Conservation (phyloP, 148 eudicot species). For the Gaultheria prostrata region DNA sequence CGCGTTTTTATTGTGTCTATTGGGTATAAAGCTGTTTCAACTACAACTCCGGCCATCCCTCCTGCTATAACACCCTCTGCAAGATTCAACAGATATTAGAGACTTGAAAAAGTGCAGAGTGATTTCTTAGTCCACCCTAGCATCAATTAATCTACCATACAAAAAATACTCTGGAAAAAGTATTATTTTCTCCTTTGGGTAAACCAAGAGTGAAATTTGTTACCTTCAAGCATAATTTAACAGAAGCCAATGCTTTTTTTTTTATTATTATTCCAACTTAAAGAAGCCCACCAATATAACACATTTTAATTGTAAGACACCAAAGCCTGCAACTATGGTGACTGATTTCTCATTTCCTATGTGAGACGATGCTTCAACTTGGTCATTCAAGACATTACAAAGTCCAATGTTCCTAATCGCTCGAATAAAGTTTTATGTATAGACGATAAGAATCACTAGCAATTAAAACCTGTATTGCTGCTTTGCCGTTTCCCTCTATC, state of each 20-base stretch:
- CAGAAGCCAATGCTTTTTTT: background rate
- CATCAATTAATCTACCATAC: background rate
- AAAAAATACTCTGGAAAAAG: too few species aligned
- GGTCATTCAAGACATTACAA: constrained; percentile 1
- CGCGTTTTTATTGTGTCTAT: constrained; percentile 96
- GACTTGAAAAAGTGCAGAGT: background rate
- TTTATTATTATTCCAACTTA: background rate
- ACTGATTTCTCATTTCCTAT: constrained; percentile 4
- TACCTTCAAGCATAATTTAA: background rate
- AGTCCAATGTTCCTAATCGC: background rate
- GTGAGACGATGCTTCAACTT: background rate
- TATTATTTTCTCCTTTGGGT: background rate
- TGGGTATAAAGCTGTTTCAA: constrained; percentile 90
- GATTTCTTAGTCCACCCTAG: background rate
- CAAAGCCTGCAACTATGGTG: background rate
- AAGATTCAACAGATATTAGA: constrained; percentile 15
- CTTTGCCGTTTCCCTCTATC: background rate
- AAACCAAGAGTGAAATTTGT: constrained; percentile 7
- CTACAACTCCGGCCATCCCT: constrained; percentile 92
- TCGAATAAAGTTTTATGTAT: background rate
- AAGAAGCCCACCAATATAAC: constrained; percentile 5
- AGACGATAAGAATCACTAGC: background rate
- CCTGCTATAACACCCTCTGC: constrained; percentile 96
- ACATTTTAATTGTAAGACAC: background rate
- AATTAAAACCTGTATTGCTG: constrained; percentile 4